Evolutionary conservation across 345 rosid species (phyloP).

Genomic region (Eucalyptus victrix): DNA sequence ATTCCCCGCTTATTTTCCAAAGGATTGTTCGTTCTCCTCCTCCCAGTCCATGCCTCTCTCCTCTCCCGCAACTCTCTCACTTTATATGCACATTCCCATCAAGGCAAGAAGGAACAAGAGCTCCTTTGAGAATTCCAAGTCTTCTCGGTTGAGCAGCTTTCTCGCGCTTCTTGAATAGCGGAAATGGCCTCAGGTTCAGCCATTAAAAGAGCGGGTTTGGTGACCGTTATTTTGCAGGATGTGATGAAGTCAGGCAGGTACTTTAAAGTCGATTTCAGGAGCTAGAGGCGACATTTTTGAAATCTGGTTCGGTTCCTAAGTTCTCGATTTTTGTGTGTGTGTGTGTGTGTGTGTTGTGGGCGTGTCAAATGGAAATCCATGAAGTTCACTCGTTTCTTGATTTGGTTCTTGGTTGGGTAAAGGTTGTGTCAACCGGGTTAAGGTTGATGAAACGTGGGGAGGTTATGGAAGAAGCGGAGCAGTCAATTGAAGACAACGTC

Average conservation of each 20-base stretch:
- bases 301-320: neutral
- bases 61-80: neutral
- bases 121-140: neutral
- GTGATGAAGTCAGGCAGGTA: slow-evolving; percentile 74
- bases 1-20: slow-evolving; percentile 10
- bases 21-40: slow-evolving; percentile 35
- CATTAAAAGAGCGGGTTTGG: slow-evolving; percentile 43
- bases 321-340: neutral
- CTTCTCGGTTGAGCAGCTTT: neutral
- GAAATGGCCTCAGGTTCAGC: slow-evolving; percentile 18
- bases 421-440: slow-evolving; percentile 49
- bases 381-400: neutral
- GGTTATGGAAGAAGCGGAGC: slow-evolving; percentile 54
- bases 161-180: neutral
- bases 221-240: slow-evolving; percentile 70
- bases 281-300: neutral
- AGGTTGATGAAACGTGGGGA: slow-evolving; percentile 49
- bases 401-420: neutral
- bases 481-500: slow-evolving; percentile 37
- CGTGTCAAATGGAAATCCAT: neutral
- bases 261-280: neutral
- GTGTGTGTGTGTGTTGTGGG: accelerated
- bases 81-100: neutral
- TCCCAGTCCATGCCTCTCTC: neutral
- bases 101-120: neutral